These are phyloP conservation scores for Wickerhamiella lipophila DNA, from an alignment of 805 yeast genomes.

Conservation along the genomic window DNA sequence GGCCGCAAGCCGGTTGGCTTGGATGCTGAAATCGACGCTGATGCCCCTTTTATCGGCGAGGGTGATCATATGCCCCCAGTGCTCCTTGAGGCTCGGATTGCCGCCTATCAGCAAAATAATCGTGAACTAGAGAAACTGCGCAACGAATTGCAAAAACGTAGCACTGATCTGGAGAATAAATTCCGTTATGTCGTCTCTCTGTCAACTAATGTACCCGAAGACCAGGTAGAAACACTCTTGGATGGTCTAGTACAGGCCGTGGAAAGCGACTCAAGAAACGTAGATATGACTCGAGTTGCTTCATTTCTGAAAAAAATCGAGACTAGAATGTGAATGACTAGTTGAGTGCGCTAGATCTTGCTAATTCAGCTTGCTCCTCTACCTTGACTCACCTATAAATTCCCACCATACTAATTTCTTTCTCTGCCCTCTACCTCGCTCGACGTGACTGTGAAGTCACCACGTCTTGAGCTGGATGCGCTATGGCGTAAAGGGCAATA, in stretches of 20 bases:
- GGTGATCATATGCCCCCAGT: constrained; percentile 19
- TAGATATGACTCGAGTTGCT: constrained; percentile 43
- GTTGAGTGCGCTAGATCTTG: too few relatives aligned
- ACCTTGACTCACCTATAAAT: too few relatives aligned
- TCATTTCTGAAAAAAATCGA: constrained; percentile 44
- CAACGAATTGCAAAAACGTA: constrained; percentile 39
- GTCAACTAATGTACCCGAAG: constrained; percentile 78
- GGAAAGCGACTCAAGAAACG: constrained; percentile 67
- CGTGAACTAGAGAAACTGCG: constrained; percentile 41
- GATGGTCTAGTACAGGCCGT: constrained; percentile 84
- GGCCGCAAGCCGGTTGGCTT: constrained; percentile 23
- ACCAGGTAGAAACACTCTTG: constrained; percentile 64
- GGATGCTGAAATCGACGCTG: constrained; percentile 64
- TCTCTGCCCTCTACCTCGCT: constrained; percentile 23
- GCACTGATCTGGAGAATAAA: constrained; percentile 51
- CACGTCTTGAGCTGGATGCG: constrained; percentile 23
- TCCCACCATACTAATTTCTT: not conserved
- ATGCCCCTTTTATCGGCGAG: constrained; percentile 62
- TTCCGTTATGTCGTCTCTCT: constrained; percentile 79
- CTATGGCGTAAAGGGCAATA: constrained; percentile 19
- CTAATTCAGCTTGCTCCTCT: too few relatives aligned
- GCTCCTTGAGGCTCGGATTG: constrained; percentile 52
- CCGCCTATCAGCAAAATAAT: constrained; percentile 67
- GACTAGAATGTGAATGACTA: constrained; percentile 17
- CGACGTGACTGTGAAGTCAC: constrained; percentile 16